Base-by-base conservation (phyloP, 2,329 filamentous ascomycete species). In the Onygena corvina region DNA sequence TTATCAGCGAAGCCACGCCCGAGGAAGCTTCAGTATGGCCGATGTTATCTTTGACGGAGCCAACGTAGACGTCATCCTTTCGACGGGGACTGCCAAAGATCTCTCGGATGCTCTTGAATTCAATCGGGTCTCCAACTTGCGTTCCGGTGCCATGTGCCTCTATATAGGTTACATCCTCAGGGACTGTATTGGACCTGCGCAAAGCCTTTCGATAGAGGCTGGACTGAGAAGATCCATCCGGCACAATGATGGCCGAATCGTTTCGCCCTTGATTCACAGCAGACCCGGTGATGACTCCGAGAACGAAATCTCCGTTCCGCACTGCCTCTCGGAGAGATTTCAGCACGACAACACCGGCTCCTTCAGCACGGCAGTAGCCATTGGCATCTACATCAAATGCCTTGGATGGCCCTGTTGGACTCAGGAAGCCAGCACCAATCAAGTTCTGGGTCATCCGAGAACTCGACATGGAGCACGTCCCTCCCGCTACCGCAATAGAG, bases 301-400 rank as follows among this genome's bases (percentile, higher is more conserved):
- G 47, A 12, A 65, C 61, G 2, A 69, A 16, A 48, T 92, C 86
- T 52, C 84, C 81, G 58, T 92, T 85, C 0, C 77, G 77, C 47
- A 84, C 64, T 1, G 86, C 86, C 64, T 90, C 86, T 48, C 86
- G 81, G 1, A 89, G 77, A 29, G 86, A 76, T 72, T 93, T 93
- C 44, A 92, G 69, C 18, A 92, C 74, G 45, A 92, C 74, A 0
- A 82, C 81, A 1, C 80, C 85, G 53, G 83, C 83, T 14, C 78
- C 81, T 57, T 92, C 86, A 48, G 80, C 84, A 61, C 86, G 80
- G 67, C 85, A 90, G 66, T 92, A 90, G 1, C 86, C 86, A 65
- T 89, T 84, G 2, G 86, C 86, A 31, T 75, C 78, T 54, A 86
- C 81, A 63, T 90, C 85, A 60, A 86, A 92, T 0, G 85, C 86